These are phyloP conservation scores for Euphorbia lathyris DNA, from an alignment of 345 rosid species.

Conservation along the genomic window DNA sequence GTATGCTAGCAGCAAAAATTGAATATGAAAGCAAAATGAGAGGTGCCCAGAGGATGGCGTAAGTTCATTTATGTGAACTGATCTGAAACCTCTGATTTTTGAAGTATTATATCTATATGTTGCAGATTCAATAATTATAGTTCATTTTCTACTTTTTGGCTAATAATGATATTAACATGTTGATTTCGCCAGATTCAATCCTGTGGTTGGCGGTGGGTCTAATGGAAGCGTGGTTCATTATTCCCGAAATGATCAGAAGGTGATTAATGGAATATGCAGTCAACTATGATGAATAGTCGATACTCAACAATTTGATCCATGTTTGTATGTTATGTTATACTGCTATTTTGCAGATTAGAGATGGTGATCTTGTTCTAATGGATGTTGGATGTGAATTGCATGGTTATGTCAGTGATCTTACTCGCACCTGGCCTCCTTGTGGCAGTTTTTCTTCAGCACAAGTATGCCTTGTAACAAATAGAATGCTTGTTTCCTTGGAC, in stretches of 20 bases:
- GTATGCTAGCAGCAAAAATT: constrained; percentile 70
- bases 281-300: neutral
- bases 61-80: constrained; percentile 37
- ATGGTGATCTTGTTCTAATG: constrained; percentile 91
- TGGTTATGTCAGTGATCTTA: constrained; percentile 92
- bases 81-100: constrained; percentile 7
- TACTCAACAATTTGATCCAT: constrained; percentile 1
- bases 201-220: constrained; percentile 93
- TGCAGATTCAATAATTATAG: neutral
- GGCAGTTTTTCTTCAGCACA: constrained; percentile 77
- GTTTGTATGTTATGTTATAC: neutral
- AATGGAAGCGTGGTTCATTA: constrained; percentile 92
- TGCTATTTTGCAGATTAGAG: constrained; percentile 54
- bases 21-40: constrained; percentile 89
- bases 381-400: constrained; percentile 97
- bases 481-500: neutral
- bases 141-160: neutral
- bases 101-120: neutral
- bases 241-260: constrained; percentile 88
- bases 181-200: constrained; percentile 61
- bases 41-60: constrained; percentile 99
- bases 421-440: constrained; percentile 91
- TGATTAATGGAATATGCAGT: constrained; percentile 30
- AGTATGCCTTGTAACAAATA: constrained; percentile 33
- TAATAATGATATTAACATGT: too few relatives aligned